Base-by-base conservation (phyloP, 805 yeast genomes). In the Myxozyma vanderwaltii region DNA sequence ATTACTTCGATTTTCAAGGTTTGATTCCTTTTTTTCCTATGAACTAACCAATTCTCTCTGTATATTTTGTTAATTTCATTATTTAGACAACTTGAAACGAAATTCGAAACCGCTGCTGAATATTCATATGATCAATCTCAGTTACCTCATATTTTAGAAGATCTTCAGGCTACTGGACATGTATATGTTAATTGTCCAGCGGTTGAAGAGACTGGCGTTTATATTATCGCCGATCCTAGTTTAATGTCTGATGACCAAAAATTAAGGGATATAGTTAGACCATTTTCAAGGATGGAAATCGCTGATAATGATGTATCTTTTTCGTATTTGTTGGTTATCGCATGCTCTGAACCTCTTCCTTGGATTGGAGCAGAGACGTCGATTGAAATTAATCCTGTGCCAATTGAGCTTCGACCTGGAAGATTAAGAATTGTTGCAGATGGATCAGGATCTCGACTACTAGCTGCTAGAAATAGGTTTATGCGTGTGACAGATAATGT, bases 301-400 rank as follows among this genome's bases (percentile, higher is more conserved):
- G 41, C 54, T 26, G 61, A 33, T 47, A 59, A 46, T 38, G 59
- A 56, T 45, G 45, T 56, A 17, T n/a, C 45, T 1, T 53, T 33
- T 39, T 54, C 59, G 33, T 64, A 59, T 39, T 39, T 57, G 51
- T 59, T 63, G 43, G 61, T 52, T 50, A 56, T 91, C 3, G 85
- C 89, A 67, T 91, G 96, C 0, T 80, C 86, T 1, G 89, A 89
- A 67, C 95, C 97, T 0, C 81, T 91, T 73, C 83, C 88, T 50
- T 92, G 98, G 98, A 91, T 88, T 61, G 97, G 97, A 3, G 79
- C 82, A 17, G 84, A 87, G 63, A 79, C 85, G 39, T 81, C 84
- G 44, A 71, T 88, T 12, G 74, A 72, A 13, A 51, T 73, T 46
- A 67, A 70, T 0, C 69, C 65, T 31, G 52, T 64, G 8, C 69